phyloP scores from a whole-genome alignment of 2,329 filamentous ascomycete genomes.

The Epichloe hybrida region DNA sequence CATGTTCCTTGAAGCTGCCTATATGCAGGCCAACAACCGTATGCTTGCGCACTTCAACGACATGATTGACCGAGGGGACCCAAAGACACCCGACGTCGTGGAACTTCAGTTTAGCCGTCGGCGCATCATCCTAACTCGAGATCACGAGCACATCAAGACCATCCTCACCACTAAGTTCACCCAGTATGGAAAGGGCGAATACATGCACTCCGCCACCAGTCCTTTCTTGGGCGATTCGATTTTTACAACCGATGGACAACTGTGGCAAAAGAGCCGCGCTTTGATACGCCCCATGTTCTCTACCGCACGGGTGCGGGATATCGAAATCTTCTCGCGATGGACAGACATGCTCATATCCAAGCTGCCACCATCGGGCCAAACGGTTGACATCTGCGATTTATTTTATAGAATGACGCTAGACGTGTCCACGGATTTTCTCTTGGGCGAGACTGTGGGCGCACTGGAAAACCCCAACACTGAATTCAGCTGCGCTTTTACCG shows the following conservation, averaged over 20 bases:
- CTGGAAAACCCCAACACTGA: constrained; percentile 39
- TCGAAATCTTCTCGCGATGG: constrained; percentile 56
- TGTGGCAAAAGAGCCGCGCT: constrained; percentile 66
- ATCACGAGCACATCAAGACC: constrained; percentile 83
- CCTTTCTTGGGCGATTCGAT: constrained; percentile 62
- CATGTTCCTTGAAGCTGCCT: constrained; percentile 4
- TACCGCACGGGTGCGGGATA: constrained; percentile 67
- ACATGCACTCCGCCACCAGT: constrained; percentile 63
- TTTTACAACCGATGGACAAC: constrained; percentile 64
- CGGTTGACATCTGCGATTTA: constrained; percentile 1
- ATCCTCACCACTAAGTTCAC: constrained; percentile 70
- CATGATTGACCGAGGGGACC: not conserved
- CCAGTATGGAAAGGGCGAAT: constrained; percentile 69
- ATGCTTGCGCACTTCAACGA: not conserved
- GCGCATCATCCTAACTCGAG: constrained; percentile 59
- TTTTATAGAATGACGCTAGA: constrained; percentile 1
- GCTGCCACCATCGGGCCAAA: not conserved
- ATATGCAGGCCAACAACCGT: constrained; percentile 2
- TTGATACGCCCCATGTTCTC: constrained; percentile 79
- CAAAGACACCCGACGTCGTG: constrained; percentile 12
- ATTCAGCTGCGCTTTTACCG: constrained; percentile 71
- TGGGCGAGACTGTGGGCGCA: constrained; percentile 1
- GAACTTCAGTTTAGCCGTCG: constrained; percentile 42
- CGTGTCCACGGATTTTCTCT: not conserved
- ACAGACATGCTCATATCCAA: constrained; percentile 4